phyloP scores from a whole-genome alignment of 2,329 filamentous ascomycete genomes.

The Aspergillus chevalieri region DNA sequence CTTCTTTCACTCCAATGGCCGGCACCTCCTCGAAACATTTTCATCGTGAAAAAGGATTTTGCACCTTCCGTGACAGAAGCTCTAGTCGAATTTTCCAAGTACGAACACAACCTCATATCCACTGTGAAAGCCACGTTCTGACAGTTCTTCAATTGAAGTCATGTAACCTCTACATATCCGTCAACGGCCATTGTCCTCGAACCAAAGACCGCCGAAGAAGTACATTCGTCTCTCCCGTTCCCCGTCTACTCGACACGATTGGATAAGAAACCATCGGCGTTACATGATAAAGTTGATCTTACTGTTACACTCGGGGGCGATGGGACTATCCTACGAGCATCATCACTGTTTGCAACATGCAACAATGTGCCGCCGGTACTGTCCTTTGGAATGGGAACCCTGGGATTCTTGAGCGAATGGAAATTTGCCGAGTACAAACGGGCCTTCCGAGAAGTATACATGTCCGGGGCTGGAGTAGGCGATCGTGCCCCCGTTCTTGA shows the following conservation, averaged over 20 bases:
- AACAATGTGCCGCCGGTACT: conserved; percentile 80
- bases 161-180: conserved; percentile 75
- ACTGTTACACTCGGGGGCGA: conserved; percentile 89
- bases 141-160: conserved; percentile 49
- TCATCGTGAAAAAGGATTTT: conserved; percentile 62
- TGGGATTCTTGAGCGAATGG: conserved; percentile 95
- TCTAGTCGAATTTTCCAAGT: conserved; percentile 53
- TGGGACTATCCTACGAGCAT: conserved; percentile 79
- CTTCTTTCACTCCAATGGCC: conserved; percentile 64
- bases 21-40: conserved; percentile 60
- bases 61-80: conserved; percentile 51
- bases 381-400: conserved; percentile 92
- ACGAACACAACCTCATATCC: conserved; percentile 8
- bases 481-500: conserved; percentile 40
- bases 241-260: conserved; percentile 58
- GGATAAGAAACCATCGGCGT: conserved; percentile 37
- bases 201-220: conserved; percentile 61
- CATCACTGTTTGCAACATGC: conserved; percentile 77
- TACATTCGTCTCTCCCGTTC: conserved; percentile 66
- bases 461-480: conserved; percentile 59
- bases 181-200: conserved; percentile 79
- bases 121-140: conserved; percentile 5
- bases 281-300: conserved; percentile 78
- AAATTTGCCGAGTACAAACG: conserved; percentile 89
- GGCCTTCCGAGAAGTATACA: conserved; percentile 87